A percentile compares a stretch with the other conserved stretches of the same genome.
Conservation (phyloP, 345 rosid species). For the Hibiscus tridactylites region DNA sequence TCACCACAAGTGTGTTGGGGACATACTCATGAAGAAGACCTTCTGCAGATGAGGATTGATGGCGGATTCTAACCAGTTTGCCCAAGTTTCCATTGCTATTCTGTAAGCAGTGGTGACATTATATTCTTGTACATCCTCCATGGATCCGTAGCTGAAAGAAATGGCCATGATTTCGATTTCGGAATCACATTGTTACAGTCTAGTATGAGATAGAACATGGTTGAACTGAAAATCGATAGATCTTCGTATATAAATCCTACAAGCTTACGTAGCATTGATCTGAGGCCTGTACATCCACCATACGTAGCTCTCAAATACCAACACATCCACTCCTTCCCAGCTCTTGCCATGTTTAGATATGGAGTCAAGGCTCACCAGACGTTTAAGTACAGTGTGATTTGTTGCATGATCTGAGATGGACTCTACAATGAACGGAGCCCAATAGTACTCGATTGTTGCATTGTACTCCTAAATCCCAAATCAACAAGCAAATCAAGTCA, state of each 20-base stretch:
- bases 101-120: slow-evolving; percentile 68
- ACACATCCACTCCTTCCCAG: slow-evolving; percentile 66
- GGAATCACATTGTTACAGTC: neutral
- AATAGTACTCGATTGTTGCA: slow-evolving; percentile 71
- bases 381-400: slow-evolving; percentile 67
- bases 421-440: slow-evolving; percentile 95
- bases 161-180: neutral
- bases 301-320: slow-evolving; percentile 80
- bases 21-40: slow-evolving; percentile 89
- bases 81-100: slow-evolving; percentile 77
- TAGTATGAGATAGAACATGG: neutral
- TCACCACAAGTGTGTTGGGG: slow-evolving; percentile 88
- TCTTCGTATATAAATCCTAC: no score
- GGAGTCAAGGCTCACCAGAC: slow-evolving; percentile 75
- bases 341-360: slow-evolving; percentile 69
- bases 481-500: neutral
- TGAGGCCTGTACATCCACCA: slow-evolving; percentile 95
- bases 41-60: slow-evolving; percentile 55
- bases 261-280: slow-evolving; percentile 75
- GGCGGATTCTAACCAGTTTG: slow-evolving; percentile 61
- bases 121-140: slow-evolving; percentile 41
- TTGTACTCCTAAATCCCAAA: slow-evolving; percentile 56
- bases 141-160: slow-evolving; percentile 44
- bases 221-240: neutral
- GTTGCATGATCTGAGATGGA: slow-evolving; percentile 89